Conservation (phyloP, 2,329 filamentous ascomycete species). For the Xylaria polymorpha region DNA sequence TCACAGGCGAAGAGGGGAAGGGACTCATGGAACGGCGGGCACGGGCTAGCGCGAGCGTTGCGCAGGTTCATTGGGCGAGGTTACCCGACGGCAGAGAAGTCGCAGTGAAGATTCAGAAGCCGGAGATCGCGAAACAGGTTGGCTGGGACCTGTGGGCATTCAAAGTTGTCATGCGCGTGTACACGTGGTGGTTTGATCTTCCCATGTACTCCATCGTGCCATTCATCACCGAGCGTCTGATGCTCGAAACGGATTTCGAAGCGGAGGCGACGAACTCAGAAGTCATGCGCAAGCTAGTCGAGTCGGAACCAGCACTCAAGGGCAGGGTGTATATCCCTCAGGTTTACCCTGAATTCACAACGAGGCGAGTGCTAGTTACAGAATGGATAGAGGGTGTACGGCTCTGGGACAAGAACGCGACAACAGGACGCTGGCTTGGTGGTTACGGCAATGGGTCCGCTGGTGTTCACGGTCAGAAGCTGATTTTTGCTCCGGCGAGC, state of each 20-base stretch:
- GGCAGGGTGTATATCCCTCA: constrained; percentile 88
- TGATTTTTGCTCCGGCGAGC: constrained; percentile 63
- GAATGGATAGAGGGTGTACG: constrained; percentile 98
- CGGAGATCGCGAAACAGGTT: constrained; percentile 90
- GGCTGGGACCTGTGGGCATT: constrained; percentile 97
- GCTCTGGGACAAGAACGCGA: constrained; percentile 89
- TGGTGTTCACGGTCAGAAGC: constrained; percentile 75
- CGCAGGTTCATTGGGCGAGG: constrained; percentile 95
- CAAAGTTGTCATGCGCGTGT: constrained; percentile 84
- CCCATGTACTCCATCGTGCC: constrained; percentile 91
- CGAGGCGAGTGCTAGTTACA: constrained; percentile 86
- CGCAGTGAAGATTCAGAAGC: constrained; percentile 96
- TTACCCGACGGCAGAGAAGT: constrained; percentile 89
- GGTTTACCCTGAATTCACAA: constrained; percentile 84
- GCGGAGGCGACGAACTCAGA: constrained; percentile 92
- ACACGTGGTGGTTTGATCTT: constrained; percentile 91
- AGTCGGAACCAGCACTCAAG: constrained; percentile 78
- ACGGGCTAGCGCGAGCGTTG: constrained; percentile 86
- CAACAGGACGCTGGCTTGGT: constrained; percentile 82
- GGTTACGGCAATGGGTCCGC: constrained; percentile 80
- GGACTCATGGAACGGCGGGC: constrained; percentile 71
- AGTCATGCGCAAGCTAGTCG: constrained; percentile 81
- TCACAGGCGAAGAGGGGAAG: constrained; percentile 75
- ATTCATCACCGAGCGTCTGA: constrained; percentile 90
- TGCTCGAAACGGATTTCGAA: constrained; percentile 92